Evolutionary conservation across 148 eudicot genomes (phyloP), one percentile per base, ranked within the genome.

Genomic region (Limonium bicolor): DNA sequence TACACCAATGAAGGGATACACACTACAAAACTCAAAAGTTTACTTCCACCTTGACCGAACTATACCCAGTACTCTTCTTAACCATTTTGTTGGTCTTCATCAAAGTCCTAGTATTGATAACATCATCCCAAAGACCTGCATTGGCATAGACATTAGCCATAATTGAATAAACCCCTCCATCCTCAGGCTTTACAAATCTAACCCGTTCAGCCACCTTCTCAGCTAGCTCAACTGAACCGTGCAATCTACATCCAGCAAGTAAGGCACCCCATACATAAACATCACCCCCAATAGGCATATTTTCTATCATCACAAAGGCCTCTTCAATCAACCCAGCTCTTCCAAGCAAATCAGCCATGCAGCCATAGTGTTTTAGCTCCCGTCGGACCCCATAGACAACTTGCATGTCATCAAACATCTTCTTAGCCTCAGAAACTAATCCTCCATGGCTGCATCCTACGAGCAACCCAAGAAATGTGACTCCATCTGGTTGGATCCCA

Each of bases 391-490:
- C 64, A 61, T 71, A 78, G 8, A 56, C 53, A 36, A 41, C 1
- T 13, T 77, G 79, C 94, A 82, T 82, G 14, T 66, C 65, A 23
- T 43, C 54, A 45, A 74, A 82, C 17, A 77, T 37, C 30, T 17
- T 31, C 25, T 65, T 68, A 17, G 94, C 94, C 67, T 75, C 83
- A 38, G 44, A 37, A 45, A 70, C 44, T 27, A 78, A 71, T 36
- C 96, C 96, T 17, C 76, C 72, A 34, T 86, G 96, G 64, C 78
- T 81, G 53, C 87, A 86, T 16, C 87, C 93, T 26, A 78, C 84
- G 50, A 78, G 71, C 13, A 78, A 54, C 14, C 71, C 93, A 52
- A 81, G 65, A 54, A 86, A 56, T 36, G 79, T 82, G 47, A 82
- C 79, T 21, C 88, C 79, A 60, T 86, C 96, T 0, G 88, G 88